A percentile compares a stretch with the other conserved stretches of the same genome.
Evolutionary conservation across 2,329 filamentous ascomycete genomes (phyloP).

Genomic region (Capronia coronata): DNA sequence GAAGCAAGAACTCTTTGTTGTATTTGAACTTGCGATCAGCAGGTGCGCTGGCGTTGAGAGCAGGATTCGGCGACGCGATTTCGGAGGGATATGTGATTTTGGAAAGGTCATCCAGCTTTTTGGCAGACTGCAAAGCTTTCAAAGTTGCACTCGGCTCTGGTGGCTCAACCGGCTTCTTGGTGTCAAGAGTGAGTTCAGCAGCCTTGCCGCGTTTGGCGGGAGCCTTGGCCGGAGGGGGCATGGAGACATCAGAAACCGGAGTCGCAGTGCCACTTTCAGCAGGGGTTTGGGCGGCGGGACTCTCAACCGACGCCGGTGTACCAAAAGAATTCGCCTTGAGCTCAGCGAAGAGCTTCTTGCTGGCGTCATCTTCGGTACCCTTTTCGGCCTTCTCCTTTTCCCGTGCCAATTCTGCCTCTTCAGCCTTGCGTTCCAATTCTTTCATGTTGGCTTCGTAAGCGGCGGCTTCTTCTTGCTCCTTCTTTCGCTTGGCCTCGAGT

Average conservation of each 20-base stretch:
- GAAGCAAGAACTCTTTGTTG: slow-evolving; percentile 87
- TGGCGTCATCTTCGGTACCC: slow-evolving; percentile 31
- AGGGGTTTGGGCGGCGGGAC: slow-evolving; percentile 34
- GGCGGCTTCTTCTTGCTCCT: slow-evolving; percentile 42
- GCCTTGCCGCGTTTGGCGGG: slow-evolving; percentile 68
- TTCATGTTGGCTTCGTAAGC: slow-evolving; percentile 45
- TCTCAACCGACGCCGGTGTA: slow-evolving; percentile 29
- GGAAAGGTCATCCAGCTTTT: slow-evolving; percentile 74
- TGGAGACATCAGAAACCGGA: slow-evolving; percentile 41
- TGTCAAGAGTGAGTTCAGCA: slow-evolving; percentile 79
- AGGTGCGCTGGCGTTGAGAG: slow-evolving; percentile 69
- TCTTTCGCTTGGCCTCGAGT: slow-evolving; percentile 48
- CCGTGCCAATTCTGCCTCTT: slow-evolving; percentile 42
- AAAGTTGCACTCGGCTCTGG: slow-evolving; percentile 90
- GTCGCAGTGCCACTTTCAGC: slow-evolving; percentile 43
- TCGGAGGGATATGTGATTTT: slow-evolving; percentile 75
- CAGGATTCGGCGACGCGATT: slow-evolving; percentile 83
- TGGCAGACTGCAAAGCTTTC: slow-evolving; percentile 84
- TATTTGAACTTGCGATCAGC: slow-evolving; percentile 83
- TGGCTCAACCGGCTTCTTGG: slow-evolving; percentile 78
- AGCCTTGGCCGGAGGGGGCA: slow-evolving; percentile 49
- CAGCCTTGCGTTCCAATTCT: slow-evolving; percentile 43
- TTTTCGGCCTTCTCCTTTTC: slow-evolving; percentile 37
- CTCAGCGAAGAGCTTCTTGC: slow-evolving; percentile 39
- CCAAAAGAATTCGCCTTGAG: slow-evolving; percentile 39